Conservation (phyloP, 2,329 filamentous ascomycete genomes). For the Westerdykella sp. region DNA sequence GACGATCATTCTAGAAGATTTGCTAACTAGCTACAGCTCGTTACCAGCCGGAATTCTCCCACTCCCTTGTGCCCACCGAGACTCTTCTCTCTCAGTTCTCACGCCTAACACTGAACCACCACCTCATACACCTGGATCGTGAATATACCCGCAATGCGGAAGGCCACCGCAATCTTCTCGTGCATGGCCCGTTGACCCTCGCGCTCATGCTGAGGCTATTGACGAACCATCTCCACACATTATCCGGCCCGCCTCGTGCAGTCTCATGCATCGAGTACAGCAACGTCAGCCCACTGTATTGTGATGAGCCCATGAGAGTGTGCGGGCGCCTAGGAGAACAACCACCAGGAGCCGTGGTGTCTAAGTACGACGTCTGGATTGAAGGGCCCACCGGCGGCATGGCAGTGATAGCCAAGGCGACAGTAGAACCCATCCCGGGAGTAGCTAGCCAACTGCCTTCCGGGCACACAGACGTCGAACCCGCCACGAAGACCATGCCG, state of each 20-base stretch:
- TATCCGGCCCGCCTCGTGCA: constrained; percentile 16
- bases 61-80: constrained; percentile 59
- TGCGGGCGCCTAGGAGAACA: constrained; percentile 51
- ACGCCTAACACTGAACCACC: constrained; percentile 72
- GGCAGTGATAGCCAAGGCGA: constrained; percentile 40
- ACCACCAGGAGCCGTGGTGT: not conserved
- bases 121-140: constrained; percentile 79
- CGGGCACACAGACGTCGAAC: no score
- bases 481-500: no score
- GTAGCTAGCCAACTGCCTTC: not conserved
- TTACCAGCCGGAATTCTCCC: constrained; percentile 46
- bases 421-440: not conserved
- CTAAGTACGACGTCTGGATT: constrained; percentile 37
- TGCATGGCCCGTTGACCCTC: constrained; percentile 80
- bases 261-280: constrained; percentile 64
- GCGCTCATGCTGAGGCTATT: constrained; percentile 69
- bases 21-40: constrained; percentile 39
- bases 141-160: constrained; percentile 64
- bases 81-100: constrained; percentile 83
- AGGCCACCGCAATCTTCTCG: constrained; percentile 66
- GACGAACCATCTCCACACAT: constrained; percentile 44
- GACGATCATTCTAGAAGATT: not conserved
- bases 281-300: constrained; percentile 77
- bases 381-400: constrained; percentile 38
- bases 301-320: constrained; percentile 61